These are phyloP conservation scores for Pleurozium schreberi DNA, from an alignment of 225 moss, liverwort and hornwort genomes.

Conservation along the genomic window DNA sequence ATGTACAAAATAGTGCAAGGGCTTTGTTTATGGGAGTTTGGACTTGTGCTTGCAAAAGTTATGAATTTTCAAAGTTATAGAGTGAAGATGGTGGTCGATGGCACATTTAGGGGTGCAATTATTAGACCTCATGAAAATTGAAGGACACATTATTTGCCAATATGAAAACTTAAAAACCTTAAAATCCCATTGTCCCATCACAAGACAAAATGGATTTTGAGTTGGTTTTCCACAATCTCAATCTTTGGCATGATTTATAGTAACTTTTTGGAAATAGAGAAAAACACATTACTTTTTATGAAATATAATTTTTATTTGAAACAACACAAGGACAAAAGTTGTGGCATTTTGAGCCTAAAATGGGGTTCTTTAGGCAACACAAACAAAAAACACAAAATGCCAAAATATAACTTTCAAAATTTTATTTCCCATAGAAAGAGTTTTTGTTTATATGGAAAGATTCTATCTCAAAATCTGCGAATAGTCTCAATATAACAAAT, in stretches of 20 bases:
- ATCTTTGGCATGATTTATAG: background rate
- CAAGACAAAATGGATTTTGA: background rate
- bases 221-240: background rate
- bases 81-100: accelerated
- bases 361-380: accelerated
- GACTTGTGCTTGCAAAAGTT: too few species aligned
- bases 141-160: background rate
- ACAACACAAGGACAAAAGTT: accelerated
- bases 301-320: background rate
- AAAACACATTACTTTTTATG: background rate
- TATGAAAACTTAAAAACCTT: background rate
- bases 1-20: too few species aligned
- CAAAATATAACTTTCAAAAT: background rate
- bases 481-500: too few species aligned
- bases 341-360: too few species aligned
- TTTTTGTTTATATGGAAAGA: background rate
- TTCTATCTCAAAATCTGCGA: too few species aligned
- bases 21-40: too few species aligned
- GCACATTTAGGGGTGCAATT: accelerated
- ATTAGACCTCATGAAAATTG: accelerated
- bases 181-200: accelerated
- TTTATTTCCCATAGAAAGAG: accelerated
- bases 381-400: background rate
- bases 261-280: background rate
- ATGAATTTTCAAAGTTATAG: too few species aligned